These are phyloP conservation scores for Daldinia vernicosa DNA, from an alignment of 495 filamentous ascomycete species.

Conservation along the genomic window DNA sequence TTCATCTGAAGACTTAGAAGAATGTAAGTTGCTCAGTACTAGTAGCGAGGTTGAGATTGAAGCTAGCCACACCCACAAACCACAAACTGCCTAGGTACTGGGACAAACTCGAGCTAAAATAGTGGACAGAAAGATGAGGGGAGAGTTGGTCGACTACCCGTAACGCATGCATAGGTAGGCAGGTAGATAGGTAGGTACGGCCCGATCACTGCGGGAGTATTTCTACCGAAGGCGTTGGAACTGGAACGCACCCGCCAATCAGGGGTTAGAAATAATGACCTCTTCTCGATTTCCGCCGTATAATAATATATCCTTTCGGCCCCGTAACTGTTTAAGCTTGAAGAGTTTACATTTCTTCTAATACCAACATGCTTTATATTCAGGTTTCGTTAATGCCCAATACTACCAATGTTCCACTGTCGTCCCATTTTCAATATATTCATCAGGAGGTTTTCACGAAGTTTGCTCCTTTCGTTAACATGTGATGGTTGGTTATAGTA, in stretches of 20 bases:
- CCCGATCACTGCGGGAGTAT: slow-evolving; percentile 32
- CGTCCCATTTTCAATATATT: slow-evolving; percentile 3
- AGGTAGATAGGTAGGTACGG: slow-evolving; percentile 12
- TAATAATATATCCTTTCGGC: slow-evolving; percentile 6
- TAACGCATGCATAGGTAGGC: neutral
- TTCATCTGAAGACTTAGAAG: slow-evolving; percentile 3
- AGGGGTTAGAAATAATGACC: slow-evolving; percentile 12
- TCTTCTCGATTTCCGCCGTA: slow-evolving; percentile 23
- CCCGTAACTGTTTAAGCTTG: neutral
- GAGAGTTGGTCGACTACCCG: slow-evolving; percentile 8
- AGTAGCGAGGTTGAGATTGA: slow-evolving; percentile 2
- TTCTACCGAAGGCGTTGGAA: slow-evolving; percentile 30
- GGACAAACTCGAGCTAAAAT: slow-evolving; percentile 18
- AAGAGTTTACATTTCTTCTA: neutral
- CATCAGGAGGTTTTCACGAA: neutral
- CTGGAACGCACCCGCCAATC: slow-evolving; percentile 17
- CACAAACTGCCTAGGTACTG: neutral
- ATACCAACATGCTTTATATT: slow-evolving; percentile 5
- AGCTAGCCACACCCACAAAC: slow-evolving; percentile 3
- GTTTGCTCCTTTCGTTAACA: neutral
- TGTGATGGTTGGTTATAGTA: slow-evolving; percentile 1
- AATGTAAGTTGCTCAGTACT: neutral
- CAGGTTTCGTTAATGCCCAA: slow-evolving; percentile 4
- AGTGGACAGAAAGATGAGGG: slow-evolving; percentile 25
- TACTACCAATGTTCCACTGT: neutral